A percentile compares a stretch with the other conserved stretches of the same genome.
Evolutionary conservation across 2,329 filamentous ascomycete genomes (phyloP).

Genomic region (Claviceps capensis): DNA sequence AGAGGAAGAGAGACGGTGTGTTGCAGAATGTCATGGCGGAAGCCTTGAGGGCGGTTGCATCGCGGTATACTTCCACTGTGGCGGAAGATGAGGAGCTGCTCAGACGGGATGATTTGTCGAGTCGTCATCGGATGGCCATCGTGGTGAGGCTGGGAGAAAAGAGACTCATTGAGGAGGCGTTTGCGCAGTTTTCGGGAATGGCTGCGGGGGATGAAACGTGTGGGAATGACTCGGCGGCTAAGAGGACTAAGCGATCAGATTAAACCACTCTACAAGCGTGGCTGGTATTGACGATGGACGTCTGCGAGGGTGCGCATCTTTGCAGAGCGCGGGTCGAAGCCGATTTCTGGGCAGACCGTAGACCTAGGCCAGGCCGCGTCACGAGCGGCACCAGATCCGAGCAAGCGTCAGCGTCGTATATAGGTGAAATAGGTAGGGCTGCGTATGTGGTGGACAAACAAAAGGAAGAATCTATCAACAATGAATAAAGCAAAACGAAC

Average conservation of each 20-base stretch:
- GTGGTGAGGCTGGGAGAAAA: constrained; percentile 62
- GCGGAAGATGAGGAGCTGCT: constrained; percentile 27
- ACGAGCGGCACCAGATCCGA: no score
- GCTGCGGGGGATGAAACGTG: constrained; percentile 10
- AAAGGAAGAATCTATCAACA: no score
- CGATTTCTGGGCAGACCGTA: no score
- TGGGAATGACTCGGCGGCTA: constrained; percentile 13
- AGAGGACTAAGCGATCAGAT: constrained; percentile 15
- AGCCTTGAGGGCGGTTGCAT: constrained; percentile 23
- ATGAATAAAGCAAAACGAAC: no score
- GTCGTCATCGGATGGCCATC: constrained; percentile 44
- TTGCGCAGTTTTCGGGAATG: constrained; percentile 18
- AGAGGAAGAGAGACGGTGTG: constrained; percentile 34
- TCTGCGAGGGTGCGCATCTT: no score
- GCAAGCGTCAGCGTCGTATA: no score
- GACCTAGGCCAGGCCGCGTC: no score
- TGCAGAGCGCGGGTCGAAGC: no score
- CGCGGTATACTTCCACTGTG: constrained; percentile 29
- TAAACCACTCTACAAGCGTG: constrained; percentile 5
- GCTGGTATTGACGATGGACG: no score
- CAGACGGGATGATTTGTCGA: constrained; percentile 12
- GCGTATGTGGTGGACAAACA: no score
- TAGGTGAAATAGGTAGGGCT: no score
- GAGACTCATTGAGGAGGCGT: constrained; percentile 43
- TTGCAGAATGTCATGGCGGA: constrained; percentile 25